A percentile compares a stretch with the other conserved stretches of the same genome.
Evolutionary conservation across 2,329 filamentous ascomycete species (phyloP).

Genomic region (Lachnellula hyalina): DNA sequence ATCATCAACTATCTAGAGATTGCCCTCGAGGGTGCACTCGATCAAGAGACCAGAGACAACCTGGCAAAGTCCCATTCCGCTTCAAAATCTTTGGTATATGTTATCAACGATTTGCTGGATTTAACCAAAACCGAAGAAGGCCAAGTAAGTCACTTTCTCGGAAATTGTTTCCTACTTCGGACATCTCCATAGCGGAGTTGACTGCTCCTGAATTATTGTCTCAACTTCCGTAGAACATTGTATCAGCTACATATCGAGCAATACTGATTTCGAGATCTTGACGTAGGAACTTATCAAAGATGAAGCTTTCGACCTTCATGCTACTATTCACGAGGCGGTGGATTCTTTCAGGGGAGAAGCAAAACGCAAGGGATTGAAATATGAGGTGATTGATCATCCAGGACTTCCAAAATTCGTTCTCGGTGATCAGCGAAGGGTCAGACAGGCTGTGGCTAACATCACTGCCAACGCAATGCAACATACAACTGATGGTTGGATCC

Average conservation of each 20-base stretch:
- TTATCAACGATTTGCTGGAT: slow-evolving; percentile 88
- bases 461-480: slow-evolving; percentile 81
- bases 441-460: slow-evolving; percentile 78
- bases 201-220: too few species aligned
- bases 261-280: too few species aligned
- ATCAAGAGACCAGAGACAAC: slow-evolving; percentile 79
- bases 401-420: slow-evolving; percentile 66
- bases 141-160: slow-evolving; percentile 32
- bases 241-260: too few species aligned
- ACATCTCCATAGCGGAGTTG: too few species aligned
- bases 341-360: slow-evolving; percentile 70
- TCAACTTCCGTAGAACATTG: too few species aligned
- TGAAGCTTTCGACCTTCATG: slow-evolving; percentile 68
- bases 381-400: slow-evolving; percentile 61
- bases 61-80: slow-evolving; percentile 80
- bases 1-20: slow-evolving; percentile 96
- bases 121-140: slow-evolving; percentile 85
- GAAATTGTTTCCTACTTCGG: too few species aligned
- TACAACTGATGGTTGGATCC: slow-evolving; percentile 62
- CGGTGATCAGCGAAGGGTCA: slow-evolving; percentile 74
- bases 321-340: slow-evolving; percentile 71
- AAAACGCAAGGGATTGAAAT: slow-evolving; percentile 67
- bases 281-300: slow-evolving; percentile 62
- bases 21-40: slow-evolving; percentile 73
- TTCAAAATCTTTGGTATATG: slow-evolving; percentile 87